Percentiles rank a stretch among this genome's conserved stretches.
Conservation (phyloP, 1,284 basidiomycete genomes). For the Malassezia arunalokei region DNA sequence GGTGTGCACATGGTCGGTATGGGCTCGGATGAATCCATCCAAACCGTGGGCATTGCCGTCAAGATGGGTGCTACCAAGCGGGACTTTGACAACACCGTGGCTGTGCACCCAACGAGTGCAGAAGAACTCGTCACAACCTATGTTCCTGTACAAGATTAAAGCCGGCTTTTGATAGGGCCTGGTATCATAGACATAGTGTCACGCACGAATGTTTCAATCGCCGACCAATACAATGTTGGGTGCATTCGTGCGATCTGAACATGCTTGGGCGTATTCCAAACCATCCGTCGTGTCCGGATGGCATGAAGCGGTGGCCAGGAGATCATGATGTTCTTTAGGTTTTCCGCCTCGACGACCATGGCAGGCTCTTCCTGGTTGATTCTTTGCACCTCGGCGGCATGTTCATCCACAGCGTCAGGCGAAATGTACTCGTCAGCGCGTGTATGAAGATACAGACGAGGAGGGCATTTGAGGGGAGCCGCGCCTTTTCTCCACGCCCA, state of each 20-base stretch:
- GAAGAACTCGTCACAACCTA: slow-evolving; percentile 35
- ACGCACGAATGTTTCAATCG: slow-evolving; percentile 1
- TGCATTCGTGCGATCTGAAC: slow-evolving; percentile 2
- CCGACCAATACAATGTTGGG: slow-evolving; percentile 2
- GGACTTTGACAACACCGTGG: slow-evolving; percentile 44
- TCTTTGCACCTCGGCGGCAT: slow-evolving; percentile 2
- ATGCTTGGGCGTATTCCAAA: slow-evolving; percentile 2
- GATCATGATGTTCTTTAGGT: not conserved
- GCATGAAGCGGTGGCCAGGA: slow-evolving; percentile 2
- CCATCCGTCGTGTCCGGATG: not conserved
- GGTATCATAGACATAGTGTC: not conserved
- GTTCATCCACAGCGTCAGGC: not conserved
- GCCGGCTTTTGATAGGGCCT: not conserved
- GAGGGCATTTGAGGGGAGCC: not conserved
- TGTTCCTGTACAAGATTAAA: slow-evolving; percentile 10
- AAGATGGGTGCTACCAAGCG: slow-evolving; percentile 63
- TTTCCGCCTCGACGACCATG: not conserved
- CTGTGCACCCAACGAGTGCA: slow-evolving; percentile 42
- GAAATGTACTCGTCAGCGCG: slow-evolving; percentile 2
- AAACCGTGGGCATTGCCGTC: slow-evolving; percentile 85
- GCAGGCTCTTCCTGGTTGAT: not conserved
- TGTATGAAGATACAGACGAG: slow-evolving; percentile 6
- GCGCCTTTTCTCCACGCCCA: not conserved
- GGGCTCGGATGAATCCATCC: slow-evolving; percentile 72
- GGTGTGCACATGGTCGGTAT: slow-evolving; percentile 83